Evolutionary conservation across 1,284 basidiomycete genomes (phyloP).

Genomic region (Apiotrichum siamense): DNA sequence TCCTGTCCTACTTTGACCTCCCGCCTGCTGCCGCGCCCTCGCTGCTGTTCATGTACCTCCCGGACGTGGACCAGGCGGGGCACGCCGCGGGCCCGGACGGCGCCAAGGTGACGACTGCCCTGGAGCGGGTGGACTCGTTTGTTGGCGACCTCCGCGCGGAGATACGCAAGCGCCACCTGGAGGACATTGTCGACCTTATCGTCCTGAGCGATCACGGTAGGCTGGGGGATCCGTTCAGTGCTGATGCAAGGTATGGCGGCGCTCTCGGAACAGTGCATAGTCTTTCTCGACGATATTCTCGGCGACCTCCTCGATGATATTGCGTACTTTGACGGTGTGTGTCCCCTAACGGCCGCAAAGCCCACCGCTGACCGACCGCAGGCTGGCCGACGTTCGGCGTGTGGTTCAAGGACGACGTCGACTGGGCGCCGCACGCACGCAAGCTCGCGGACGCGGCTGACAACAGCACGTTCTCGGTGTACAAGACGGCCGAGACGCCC

Average conservation of each 20-base stretch:
- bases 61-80: constrained; percentile 54
- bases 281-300: constrained; percentile 80
- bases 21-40: constrained; percentile 64
- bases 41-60: constrained; percentile 61
- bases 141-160: constrained; percentile 61
- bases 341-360: neutral
- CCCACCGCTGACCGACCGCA: constrained; percentile 23
- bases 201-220: constrained; percentile 80
- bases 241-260: constrained; percentile 63
- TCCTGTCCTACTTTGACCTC: constrained; percentile 69
- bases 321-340: constrained; percentile 59
- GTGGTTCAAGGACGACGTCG: constrained; percentile 61
- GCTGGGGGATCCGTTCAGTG: neutral
- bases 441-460: constrained; percentile 53
- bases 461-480: constrained; percentile 65
- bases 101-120: constrained; percentile 60
- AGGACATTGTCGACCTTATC: constrained; percentile 75
- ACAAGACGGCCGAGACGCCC: constrained; percentile 74
- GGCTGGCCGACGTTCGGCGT: constrained; percentile 82
- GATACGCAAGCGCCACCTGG: constrained; percentile 66
- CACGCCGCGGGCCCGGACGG: constrained; percentile 72
- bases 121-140: constrained; percentile 66
- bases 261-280: constrained; percentile 65
- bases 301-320: constrained; percentile 62
- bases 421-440: constrained; percentile 50